Conservation (phyloP, 75 land plant species). For the Cunninghamia lanceolata region DNA sequence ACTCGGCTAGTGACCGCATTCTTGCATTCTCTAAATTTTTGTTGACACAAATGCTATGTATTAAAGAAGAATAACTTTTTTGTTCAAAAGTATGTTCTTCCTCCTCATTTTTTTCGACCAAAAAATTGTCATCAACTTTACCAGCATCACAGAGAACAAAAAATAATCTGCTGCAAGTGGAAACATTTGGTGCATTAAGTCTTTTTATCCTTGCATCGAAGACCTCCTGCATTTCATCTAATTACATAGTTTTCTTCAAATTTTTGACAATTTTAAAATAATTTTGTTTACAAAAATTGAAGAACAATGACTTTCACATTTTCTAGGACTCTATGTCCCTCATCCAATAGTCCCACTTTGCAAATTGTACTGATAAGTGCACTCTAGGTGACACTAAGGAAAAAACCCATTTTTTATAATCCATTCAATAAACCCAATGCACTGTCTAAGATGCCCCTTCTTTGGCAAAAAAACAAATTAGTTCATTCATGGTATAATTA, state of each 20-base stretch:
- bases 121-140: slow-evolving; percentile 35
- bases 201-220: slow-evolving; percentile 27
- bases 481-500: slow-evolving; percentile 41
- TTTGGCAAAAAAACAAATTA: slow-evolving; percentile 52
- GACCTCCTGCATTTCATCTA: slow-evolving; percentile 43
- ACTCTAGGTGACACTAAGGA: slow-evolving; percentile 33
- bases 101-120: slow-evolving; percentile 11
- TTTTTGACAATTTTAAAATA: slow-evolving; percentile 28
- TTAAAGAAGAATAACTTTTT: slow-evolving; percentile 18
- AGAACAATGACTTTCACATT: slow-evolving; percentile 30
- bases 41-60: slow-evolving; percentile 24
- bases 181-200: slow-evolving; percentile 10
- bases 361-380: slow-evolving; percentile 44
- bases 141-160: slow-evolving; percentile 37
- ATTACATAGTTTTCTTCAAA: slow-evolving; percentile 34
- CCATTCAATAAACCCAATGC: slow-evolving; percentile 49
- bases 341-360: slow-evolving; percentile 29
- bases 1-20: slow-evolving; percentile 31
- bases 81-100: not conserved
- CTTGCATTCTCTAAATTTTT: slow-evolving; percentile 42
- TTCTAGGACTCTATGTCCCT: slow-evolving; percentile 32
- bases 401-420: slow-evolving; percentile 34
- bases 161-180: slow-evolving; percentile 21
- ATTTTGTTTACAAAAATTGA: slow-evolving; percentile 29
- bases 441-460: slow-evolving; percentile 51